phyloP scores from a whole-genome alignment of 2,329 filamentous ascomycete species.

The Dryadomyces quercus-mongolicae region DNA sequence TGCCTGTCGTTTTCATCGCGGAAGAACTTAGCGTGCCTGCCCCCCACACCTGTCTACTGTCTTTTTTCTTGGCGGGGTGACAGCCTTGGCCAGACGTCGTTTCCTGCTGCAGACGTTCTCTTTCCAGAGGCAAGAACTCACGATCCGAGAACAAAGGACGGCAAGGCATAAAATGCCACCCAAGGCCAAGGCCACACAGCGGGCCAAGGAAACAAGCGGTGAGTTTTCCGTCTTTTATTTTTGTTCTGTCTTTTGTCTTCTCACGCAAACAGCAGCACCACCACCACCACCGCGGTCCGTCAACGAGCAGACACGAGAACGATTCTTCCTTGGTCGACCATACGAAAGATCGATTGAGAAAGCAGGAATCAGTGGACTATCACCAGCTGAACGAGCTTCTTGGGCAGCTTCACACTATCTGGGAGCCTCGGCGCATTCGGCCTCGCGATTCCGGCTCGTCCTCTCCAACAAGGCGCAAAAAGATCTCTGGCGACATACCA shows the following conservation, averaged over 20 bases:
- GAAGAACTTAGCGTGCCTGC: not conserved
- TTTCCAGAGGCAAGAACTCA: not conserved
- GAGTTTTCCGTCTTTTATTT: not conserved
- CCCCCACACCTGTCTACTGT: not conserved
- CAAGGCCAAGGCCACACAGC: conserved; percentile 17
- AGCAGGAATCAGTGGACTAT: conserved; percentile 31
- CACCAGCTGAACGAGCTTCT: conserved; percentile 33
- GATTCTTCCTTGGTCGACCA: conserved; percentile 38
- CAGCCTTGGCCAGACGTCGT: not conserved
- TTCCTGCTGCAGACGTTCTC: not conserved
- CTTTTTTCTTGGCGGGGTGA: conserved; percentile 3
- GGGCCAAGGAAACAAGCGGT: conserved; percentile 19
- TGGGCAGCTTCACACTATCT: conserved; percentile 36
- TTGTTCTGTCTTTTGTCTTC: not conserved
- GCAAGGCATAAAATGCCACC: conserved; percentile 19
- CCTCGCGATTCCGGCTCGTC: conserved; percentile 14
- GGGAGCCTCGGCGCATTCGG: conserved; percentile 25
- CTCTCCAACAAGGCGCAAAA: conserved; percentile 35
- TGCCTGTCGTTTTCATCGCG: not conserved
- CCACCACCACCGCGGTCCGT: conserved; percentile 29
- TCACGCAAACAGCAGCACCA: conserved; percentile 4
- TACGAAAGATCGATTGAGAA: conserved; percentile 31
- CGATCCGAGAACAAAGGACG: not conserved
- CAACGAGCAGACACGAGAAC: conserved; percentile 32
- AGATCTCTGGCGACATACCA: conserved; percentile 45